A percentile compares a stretch with the other conserved stretches of the same genome.
Conservation (phyloP, 495 filamentous ascomycete genomes). For the Daldinia loculata region DNA sequence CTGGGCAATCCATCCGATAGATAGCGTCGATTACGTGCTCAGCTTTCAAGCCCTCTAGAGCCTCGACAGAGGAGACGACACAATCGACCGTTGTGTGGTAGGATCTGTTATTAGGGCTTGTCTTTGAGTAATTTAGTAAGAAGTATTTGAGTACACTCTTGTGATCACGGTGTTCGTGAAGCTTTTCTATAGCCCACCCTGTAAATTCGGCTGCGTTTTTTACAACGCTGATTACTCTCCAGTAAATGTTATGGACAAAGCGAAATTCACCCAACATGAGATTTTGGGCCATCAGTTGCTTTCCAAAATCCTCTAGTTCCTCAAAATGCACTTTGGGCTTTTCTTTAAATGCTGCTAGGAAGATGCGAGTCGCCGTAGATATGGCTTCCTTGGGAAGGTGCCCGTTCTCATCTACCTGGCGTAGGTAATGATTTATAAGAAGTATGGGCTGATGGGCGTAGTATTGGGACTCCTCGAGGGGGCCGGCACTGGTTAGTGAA, state of each 20-base stretch:
- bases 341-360: constrained; percentile 47
- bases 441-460: constrained; percentile 45
- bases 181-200: constrained; percentile 43
- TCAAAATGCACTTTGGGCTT: constrained; percentile 20
- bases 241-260: constrained; percentile 43
- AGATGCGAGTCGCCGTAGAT: constrained; percentile 45
- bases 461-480: constrained; percentile 48
- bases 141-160: constrained; percentile 48
- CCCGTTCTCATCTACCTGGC: constrained; percentile 15
- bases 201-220: constrained; percentile 26
- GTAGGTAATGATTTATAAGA: constrained; percentile 47
- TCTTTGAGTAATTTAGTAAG: constrained; percentile 43
- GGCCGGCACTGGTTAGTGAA: constrained; percentile 37
- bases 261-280: constrained; percentile 34
- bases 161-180: constrained; percentile 41
- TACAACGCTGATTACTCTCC: constrained; percentile 36
- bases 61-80: constrained; percentile 45
- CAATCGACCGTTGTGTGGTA: constrained; percentile 38
- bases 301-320: constrained; percentile 43
- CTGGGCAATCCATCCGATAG: constrained; percentile 21
- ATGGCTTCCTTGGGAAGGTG: constrained; percentile 25
- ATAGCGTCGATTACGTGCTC: constrained; percentile 42
- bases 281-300: constrained; percentile 43
- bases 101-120: constrained; percentile 29
- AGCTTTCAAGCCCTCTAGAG: constrained; percentile 37